These are phyloP conservation scores for Zelopaecilomyces penicillatus DNA, from an alignment of 2,329 filamentous ascomycete genomes.

Conservation along the genomic window DNA sequence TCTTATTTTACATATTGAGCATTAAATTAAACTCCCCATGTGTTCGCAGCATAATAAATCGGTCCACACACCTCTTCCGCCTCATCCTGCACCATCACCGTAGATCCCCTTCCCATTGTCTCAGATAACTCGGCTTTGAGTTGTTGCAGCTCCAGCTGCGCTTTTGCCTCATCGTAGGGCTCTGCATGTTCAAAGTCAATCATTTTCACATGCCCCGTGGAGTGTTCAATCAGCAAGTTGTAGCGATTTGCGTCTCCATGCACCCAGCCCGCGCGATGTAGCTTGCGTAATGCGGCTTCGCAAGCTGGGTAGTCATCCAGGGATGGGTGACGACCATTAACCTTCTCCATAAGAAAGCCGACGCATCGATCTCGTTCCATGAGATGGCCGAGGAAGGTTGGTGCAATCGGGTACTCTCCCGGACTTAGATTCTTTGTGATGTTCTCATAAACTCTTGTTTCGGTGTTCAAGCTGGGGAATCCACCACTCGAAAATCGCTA, in stretches of 20 bases:
- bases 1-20: too few species aligned
- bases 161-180: constrained; percentile 5
- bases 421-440: not conserved
- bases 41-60: too few species aligned
- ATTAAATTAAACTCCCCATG: too few species aligned
- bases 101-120: not conserved
- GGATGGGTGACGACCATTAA: constrained; percentile 11
- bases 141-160: constrained; percentile 3
- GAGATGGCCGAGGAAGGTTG: constrained; percentile 21
- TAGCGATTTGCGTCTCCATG: constrained; percentile 12
- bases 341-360: constrained; percentile 18
- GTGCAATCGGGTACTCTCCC: constrained; percentile 11
- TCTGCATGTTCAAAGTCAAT: constrained; percentile 12
- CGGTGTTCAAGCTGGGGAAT: not conserved
- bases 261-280: constrained; percentile 8
- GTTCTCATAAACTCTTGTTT: constrained; percentile 2
- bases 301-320: constrained; percentile 13
- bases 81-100: too few species aligned
- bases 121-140: not conserved
- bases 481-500: constrained; percentile 5
- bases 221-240: constrained; percentile 11
- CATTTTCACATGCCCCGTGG: constrained; percentile 7
- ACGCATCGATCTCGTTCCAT: constrained; percentile 20
- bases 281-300: constrained; percentile 11
- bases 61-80: too few species aligned